Evolutionary conservation across 1,139 yeast species (phyloP), one percentile per base, ranked within the genome.

Genomic region (Kodamaea arcana): DNA sequence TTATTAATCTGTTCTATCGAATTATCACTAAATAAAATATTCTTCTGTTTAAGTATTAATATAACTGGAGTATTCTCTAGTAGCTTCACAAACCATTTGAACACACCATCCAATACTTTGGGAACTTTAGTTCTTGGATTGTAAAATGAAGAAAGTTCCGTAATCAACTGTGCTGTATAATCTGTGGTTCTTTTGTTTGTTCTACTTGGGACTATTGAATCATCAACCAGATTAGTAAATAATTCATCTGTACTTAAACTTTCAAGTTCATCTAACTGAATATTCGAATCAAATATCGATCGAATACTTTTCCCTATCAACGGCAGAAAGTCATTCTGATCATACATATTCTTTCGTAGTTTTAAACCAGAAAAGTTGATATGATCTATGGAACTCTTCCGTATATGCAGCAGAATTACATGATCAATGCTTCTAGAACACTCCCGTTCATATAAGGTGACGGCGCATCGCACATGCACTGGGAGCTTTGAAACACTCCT

Each of bases 51-150:
- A 4, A 68, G 44, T 4, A 69, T 42, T 12, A 69, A 40, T 3
- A 60, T 42, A 4, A 68, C 46, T 1, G 74, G 74, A 0, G 71
- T 51, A n/a, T 43, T 30, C 4, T 41, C 30, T 5, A 68, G 41
- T 16, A 60, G 46, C 23, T 55, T 46, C 10, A 43, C 41, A 42
- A 51, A 65, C 69, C 68, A 67, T 24, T 43, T 41, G 43, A 51
- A 56, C 9, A 62, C 50, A 11, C 56, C 51, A 16, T 37, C 36
- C 4, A 40, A 24, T 8, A 36, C 36, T 0, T 30, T 21, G 1
- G 61, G 62, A 3, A 52, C 34, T 1, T 27, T 10, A n/a, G 4
- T 12, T 4, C 41, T 41, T 3, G 65, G 65, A 13, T 33, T 32
- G 30, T 39, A 58, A 33, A 43, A 47, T 1, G 66, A 50, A 7